Conservation (phyloP, 2,329 filamentous ascomycete species). For the Leptographium radiaticola region DNA sequence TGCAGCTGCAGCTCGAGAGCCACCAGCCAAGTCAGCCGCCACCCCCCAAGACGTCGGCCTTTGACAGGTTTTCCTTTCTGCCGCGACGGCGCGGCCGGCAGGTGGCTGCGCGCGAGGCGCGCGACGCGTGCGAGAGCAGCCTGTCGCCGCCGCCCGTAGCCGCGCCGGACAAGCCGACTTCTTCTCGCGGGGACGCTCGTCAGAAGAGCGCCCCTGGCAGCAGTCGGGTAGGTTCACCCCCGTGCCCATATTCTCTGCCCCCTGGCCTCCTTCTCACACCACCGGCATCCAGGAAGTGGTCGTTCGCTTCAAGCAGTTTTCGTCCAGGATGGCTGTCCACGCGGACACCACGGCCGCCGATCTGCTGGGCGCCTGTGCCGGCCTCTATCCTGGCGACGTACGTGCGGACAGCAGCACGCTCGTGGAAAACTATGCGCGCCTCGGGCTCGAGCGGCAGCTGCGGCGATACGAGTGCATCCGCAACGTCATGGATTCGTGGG, state of each 20-base stretch:
- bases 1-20: constrained; percentile 28
- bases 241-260: not conserved
- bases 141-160: not conserved
- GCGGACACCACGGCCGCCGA: constrained; percentile 63
- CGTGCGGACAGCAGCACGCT: constrained; percentile 52
- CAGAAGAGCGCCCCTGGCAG: not conserved
- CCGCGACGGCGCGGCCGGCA: constrained; percentile 4
- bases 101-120: not conserved
- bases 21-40: constrained; percentile 14
- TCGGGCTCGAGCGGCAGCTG: constrained; percentile 70
- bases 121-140: not conserved
- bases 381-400: constrained; percentile 50
- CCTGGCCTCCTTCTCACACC: constrained; percentile 12
- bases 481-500: constrained; percentile 89
- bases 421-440: constrained; percentile 59
- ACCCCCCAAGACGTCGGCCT: constrained; percentile 24
- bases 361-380: constrained; percentile 54
- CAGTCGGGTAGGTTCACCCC: not conserved
- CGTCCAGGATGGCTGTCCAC: constrained; percentile 57
- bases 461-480: constrained; percentile 77
- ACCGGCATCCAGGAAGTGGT: constrained; percentile 17
- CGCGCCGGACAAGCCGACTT: not conserved
- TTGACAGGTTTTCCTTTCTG: constrained; percentile 35
- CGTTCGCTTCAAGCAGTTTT: constrained; percentile 58
- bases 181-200: not conserved